A percentile compares a stretch with the other conserved stretches of the same genome.
phyloP scores from a whole-genome alignment of 2,329 filamentous ascomycete species.

The Penicillium freii region DNA sequence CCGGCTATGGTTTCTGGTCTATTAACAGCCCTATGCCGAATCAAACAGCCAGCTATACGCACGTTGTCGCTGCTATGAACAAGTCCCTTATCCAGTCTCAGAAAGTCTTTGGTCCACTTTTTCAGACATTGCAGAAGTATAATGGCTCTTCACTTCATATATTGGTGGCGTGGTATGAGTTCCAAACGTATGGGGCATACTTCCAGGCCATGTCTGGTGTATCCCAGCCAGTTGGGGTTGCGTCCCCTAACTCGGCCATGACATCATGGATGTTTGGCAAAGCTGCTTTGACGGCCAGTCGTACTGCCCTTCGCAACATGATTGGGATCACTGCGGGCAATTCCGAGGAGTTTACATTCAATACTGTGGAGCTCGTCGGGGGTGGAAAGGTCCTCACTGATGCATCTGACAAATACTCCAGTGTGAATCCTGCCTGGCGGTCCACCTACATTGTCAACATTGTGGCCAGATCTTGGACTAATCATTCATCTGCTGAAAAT shows the following conservation, averaged over 20 bases:
- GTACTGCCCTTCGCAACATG: not conserved
- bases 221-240: not conserved
- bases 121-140: not conserved
- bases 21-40: too few species aligned
- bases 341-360: not conserved
- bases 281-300: not conserved
- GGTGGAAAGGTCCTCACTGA: constrained; percentile 38
- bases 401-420: constrained; percentile 37
- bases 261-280: not conserved
- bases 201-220: not conserved
- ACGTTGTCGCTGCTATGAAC: too few species aligned
- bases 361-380: not conserved
- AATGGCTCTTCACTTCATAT: not conserved
- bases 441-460: constrained; percentile 38
- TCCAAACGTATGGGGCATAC: not conserved
- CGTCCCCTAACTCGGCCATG: not conserved
- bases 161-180: not conserved
- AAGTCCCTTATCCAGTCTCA: too few species aligned
- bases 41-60: too few species aligned
- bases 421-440: constrained; percentile 55
- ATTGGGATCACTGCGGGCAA: not conserved
- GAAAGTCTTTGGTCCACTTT: too few species aligned
- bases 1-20: too few species aligned
- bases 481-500: constrained; percentile 14
- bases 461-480: constrained; percentile 23